These are phyloP conservation scores for Trifolium repens DNA, from an alignment of 306 rosid species.

Conservation along the genomic window DNA sequence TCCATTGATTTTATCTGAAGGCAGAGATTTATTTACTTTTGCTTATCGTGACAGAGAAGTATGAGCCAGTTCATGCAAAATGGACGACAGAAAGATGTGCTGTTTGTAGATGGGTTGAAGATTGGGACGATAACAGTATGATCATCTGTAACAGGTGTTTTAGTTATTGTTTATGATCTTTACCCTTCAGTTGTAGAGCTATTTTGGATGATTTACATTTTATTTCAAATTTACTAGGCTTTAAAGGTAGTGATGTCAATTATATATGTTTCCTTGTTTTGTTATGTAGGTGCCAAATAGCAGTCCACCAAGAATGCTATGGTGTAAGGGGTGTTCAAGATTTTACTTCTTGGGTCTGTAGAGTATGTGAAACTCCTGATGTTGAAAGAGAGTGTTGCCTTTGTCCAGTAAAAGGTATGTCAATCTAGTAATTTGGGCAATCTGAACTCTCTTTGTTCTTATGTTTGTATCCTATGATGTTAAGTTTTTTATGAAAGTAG, in stretches of 20 bases:
- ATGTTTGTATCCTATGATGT: slow-evolving; percentile 22
- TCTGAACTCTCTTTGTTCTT: slow-evolving; percentile 25
- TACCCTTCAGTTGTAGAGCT: slow-evolving; percentile 18
- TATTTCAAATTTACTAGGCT: slow-evolving; percentile 28
- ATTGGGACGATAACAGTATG: slow-evolving; percentile 95
- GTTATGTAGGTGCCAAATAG: slow-evolving; percentile 86
- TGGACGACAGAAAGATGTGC: slow-evolving; percentile 99
- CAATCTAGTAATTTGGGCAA: slow-evolving; percentile 43
- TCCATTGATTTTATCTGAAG: slow-evolving; percentile 35
- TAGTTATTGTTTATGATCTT: slow-evolving; percentile 36
- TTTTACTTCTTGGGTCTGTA: slow-evolving; percentile 99
- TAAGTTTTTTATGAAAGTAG: slow-evolving; percentile 8
- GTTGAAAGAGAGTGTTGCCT: slow-evolving; percentile 92
- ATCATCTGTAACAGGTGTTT: slow-evolving; percentile 92
- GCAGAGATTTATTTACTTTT: slow-evolving; percentile 32
- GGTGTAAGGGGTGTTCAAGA: slow-evolving; percentile 82
- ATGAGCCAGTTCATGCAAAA: slow-evolving; percentile 82
- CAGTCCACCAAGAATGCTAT: slow-evolving; percentile 99
- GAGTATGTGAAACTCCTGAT: slow-evolving; percentile 92
- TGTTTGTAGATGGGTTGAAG: slow-evolving; percentile 98
- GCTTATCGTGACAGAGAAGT: slow-evolving; percentile 65
- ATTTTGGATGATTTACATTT: slow-evolving; percentile 11
- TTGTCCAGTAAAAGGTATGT: slow-evolving; percentile 93
- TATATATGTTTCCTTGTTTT: slow-evolving; percentile 23
- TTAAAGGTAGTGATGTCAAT: background rate